Conservation (phyloP, 202 grass and related monocot species). For the Schoenoplectus triqueter region DNA sequence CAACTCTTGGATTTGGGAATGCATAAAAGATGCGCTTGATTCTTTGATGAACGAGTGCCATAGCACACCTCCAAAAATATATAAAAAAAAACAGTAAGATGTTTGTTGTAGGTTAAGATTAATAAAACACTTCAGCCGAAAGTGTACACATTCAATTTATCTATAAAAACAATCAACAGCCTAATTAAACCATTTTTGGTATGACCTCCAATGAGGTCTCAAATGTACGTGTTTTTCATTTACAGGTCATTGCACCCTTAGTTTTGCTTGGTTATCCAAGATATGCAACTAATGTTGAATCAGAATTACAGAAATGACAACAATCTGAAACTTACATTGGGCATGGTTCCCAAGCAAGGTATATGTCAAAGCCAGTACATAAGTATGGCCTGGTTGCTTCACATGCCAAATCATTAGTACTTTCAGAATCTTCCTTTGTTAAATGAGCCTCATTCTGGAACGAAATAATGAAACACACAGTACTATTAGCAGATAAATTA, state of each 20-base stretch:
- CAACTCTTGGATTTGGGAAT: constrained; percentile 60
- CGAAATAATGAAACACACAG: background rate
- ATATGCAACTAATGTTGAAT: background rate
- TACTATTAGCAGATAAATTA: background rate
- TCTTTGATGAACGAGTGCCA: constrained; percentile 96
- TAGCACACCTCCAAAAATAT: constrained; percentile 67
- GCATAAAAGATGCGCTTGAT: constrained; percentile 86
- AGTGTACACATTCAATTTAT: constrained; percentile 5
- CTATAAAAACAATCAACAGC: background rate
- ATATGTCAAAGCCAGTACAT: constrained; percentile 94
- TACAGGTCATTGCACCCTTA: background rate
- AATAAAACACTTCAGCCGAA: background rate
- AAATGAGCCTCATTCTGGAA: constrained; percentile 24
- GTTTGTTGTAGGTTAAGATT: background rate
- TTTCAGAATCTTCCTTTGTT: constrained; percentile 34
- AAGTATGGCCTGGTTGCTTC: constrained; percentile 75
- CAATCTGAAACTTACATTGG: constrained; percentile 61
- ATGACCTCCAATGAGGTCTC: background rate
- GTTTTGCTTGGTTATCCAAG: background rate
- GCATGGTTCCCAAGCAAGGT: constrained; percentile 91
- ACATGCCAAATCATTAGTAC: constrained; percentile 28
- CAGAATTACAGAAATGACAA: background rate
- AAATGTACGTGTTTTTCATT: constrained; percentile 2
- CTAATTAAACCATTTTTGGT: background rate
- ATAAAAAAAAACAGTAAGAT: background rate